Conservation (phyloP, 192 early-diverging fungal species). For the Mortierella antarctica region DNA sequence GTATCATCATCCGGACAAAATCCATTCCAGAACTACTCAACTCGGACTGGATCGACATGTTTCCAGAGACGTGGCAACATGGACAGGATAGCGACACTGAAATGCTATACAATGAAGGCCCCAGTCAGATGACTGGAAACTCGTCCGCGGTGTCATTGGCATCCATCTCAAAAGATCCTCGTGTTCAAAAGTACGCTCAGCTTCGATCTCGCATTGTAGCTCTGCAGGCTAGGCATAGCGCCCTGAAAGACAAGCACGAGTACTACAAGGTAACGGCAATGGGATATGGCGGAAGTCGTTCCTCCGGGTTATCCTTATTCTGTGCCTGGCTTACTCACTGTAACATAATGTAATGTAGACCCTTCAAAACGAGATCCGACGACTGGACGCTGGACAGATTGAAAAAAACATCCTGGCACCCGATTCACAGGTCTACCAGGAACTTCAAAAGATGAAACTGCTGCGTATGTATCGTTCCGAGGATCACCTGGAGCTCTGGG, state of each 20-base stretch:
- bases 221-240: constrained; percentile 22
- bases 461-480: constrained; percentile 19
- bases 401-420: constrained; percentile 26
- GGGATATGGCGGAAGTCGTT: neutral
- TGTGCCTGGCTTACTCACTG: neutral
- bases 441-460: constrained; percentile 34
- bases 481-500: no score
- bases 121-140: neutral
- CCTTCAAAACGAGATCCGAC: constrained; percentile 16
- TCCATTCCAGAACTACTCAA: constrained; percentile 22
- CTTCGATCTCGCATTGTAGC: constrained; percentile 31
- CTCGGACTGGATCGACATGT: constrained; percentile 42
- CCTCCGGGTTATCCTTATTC: neutral
- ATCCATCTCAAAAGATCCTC: neutral
- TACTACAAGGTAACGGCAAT: constrained; percentile 42
- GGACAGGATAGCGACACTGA: neutral
- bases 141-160: neutral
- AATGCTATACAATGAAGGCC: neutral
- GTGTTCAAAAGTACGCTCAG: constrained; percentile 29
- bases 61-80: constrained; percentile 46
- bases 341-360: constrained; percentile 5
- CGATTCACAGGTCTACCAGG: constrained; percentile 18
- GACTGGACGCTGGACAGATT: constrained; percentile 32
- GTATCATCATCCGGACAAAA: constrained; percentile 45
- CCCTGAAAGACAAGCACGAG: constrained; percentile 27